A percentile compares a stretch with the other conserved stretches of the same genome.
phyloP scores from a whole-genome alignment of 306 rosid genomes.

The Trifolium pratense region DNA sequence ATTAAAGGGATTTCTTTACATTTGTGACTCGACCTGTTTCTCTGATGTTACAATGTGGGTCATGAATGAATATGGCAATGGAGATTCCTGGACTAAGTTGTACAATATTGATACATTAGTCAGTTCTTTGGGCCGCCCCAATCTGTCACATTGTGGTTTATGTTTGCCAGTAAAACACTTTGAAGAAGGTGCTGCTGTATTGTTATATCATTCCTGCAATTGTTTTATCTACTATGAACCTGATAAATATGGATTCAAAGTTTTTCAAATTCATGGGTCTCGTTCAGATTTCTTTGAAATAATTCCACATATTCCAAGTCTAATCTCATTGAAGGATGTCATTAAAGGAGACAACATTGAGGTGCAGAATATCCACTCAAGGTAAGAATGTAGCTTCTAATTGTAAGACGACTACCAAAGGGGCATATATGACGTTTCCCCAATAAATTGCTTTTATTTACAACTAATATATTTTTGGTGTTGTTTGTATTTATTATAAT shows the following conservation, averaged over 20 bases:
- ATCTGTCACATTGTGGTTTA: neutral
- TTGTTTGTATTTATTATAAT: neutral
- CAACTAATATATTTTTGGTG: neutral
- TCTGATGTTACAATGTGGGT: neutral
- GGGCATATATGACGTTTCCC: neutral
- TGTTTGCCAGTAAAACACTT: neutral
- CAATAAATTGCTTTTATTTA: neutral
- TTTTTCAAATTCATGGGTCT: neutral
- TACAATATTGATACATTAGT: neutral
- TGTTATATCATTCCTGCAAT: neutral
- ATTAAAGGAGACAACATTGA: neutral
- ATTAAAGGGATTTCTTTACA: neutral
- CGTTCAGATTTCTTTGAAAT: neutral
- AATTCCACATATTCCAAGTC: conserved; percentile 13
- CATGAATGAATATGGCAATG: conserved; percentile 28
- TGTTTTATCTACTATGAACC: neutral
- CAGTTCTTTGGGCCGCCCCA: too few species aligned
- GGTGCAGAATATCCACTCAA: neutral
- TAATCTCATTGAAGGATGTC: conserved; percentile 9
- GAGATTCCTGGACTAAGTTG: conserved; percentile 26
- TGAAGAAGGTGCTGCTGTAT: neutral
- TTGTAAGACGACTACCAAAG: neutral
- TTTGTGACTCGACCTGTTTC: neutral
- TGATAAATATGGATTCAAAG: neutral
- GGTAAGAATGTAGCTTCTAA: conserved; percentile 8